phyloP scores from a whole-genome alignment of 2,329 filamentous ascomycete genomes.

The Talaromyces sp. region DNA sequence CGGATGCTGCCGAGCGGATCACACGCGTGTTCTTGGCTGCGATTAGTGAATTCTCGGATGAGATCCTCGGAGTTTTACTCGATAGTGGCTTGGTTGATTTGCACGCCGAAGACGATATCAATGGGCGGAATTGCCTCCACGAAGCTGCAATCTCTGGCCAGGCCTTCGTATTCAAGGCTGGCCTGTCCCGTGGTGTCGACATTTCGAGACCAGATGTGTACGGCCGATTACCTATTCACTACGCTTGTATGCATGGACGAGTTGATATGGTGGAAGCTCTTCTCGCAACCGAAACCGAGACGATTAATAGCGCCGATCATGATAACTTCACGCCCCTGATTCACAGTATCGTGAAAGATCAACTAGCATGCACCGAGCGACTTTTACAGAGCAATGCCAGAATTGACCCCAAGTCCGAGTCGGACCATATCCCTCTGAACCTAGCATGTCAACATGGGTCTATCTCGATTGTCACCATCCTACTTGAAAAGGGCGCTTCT shows the following conservation, averaged over 20 bases:
- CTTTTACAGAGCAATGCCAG: constrained; percentile 75
- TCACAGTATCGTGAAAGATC: constrained; percentile 86
- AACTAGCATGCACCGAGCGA: constrained; percentile 72
- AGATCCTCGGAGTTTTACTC: constrained; percentile 70
- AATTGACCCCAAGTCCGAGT: constrained; percentile 77
- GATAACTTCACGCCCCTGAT: constrained; percentile 97
- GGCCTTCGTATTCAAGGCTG: constrained; percentile 69
- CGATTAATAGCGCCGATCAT: constrained; percentile 84
- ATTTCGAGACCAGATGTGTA: constrained; percentile 85
- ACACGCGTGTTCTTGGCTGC: constrained; percentile 88
- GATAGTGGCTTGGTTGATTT: constrained; percentile 80
- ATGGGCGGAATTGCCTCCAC: constrained; percentile 92
- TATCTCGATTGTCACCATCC: constrained; percentile 73
- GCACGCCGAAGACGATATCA: constrained; percentile 95
- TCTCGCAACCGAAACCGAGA: constrained; percentile 63
- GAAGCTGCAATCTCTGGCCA: constrained; percentile 95
- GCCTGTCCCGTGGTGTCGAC: constrained; percentile 70
- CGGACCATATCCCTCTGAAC: constrained; percentile 91
- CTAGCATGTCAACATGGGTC: constrained; percentile 92
- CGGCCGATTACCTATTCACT: constrained; percentile 87
- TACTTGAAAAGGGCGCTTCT: constrained; percentile 73
- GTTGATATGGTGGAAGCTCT: constrained; percentile 76
- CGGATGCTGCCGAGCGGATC: constrained; percentile 67
- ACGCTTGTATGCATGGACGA: constrained; percentile 91
- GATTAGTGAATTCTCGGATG: constrained; percentile 76